Conservation (phyloP, 768 basidiomycete species). For the Tulasnella sp. region DNA sequence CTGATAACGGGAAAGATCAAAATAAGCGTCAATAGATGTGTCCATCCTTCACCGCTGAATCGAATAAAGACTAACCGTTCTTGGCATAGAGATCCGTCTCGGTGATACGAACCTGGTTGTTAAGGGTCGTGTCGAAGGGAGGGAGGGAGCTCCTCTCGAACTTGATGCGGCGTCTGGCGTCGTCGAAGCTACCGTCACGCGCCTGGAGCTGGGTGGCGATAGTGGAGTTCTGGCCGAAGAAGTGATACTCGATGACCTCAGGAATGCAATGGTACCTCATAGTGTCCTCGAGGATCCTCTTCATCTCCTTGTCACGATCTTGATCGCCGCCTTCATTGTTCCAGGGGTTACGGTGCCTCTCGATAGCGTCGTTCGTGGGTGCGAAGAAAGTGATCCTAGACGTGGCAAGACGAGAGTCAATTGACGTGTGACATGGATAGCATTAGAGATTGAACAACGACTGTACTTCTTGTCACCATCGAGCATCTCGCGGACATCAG, state of each 20-base stretch:
- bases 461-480: slow-evolving; percentile 5
- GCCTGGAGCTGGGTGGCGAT: slow-evolving; percentile 7
- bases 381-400: slow-evolving; percentile 15
- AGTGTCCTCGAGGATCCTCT: slow-evolving; percentile 2
- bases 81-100: slow-evolving; percentile 2
- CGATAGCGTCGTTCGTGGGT: slow-evolving; percentile 12
- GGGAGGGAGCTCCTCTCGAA: slow-evolving; percentile 2
- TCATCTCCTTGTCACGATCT: not conserved
- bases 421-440: not conserved
- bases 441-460: not conserved
- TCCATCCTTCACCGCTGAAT: too few relatives aligned
- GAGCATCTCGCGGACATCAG: not conserved
- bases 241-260: not conserved
- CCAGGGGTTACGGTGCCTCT: not conserved
- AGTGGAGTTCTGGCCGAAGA: slow-evolving; percentile 11
- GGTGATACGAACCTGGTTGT: slow-evolving; percentile 11
- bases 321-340: not conserved
- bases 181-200: slow-evolving; percentile 10
- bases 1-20: not conserved
- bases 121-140: slow-evolving; percentile 9
- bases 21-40: not conserved
- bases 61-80: slow-evolving; percentile 2
- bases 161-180: slow-evolving; percentile 11
- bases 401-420: not conserved
- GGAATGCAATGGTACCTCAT: slow-evolving; percentile 9